Evolutionary conservation across 208 protist species (phyloP), one percentile per base, ranked within the genome.

Genomic region (Vickermania spadyakhi): DNA sequence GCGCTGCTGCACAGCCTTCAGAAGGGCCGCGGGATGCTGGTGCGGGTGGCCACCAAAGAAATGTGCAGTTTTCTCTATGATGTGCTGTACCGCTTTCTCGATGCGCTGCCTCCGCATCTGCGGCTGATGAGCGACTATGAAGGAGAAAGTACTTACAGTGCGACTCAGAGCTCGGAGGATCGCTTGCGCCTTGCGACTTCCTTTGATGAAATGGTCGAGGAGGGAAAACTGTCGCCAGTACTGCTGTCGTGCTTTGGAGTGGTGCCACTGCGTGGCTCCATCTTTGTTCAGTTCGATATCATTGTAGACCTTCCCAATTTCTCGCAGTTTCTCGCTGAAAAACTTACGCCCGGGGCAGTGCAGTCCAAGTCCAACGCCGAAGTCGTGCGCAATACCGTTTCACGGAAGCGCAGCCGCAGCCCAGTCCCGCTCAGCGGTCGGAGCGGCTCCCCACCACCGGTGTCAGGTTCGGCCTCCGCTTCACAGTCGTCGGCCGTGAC

Each of bases 11-110:
- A 81, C 65, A 62, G 61, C 2, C 55, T 86, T 41, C 53, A 56
- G 51, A 41, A 60, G 2, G 58, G 73, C 28, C 66, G 75, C 25
- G 79, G 79, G 3, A 31, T 88, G 28, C 75, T 88, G 56, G 75
- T 91, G 18, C 79, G 85, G 58, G 72, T 86, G 49, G 75, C 80
- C 28, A 91, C 84, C 3, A 75, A 79, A 52, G 77, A 87, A 56
- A 68, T 64, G 31, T 73, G 64, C 29, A 58, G 66, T 23, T 91
- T 84, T 31, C 59, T 87, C 29, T 80, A 75, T 64, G 66, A 85
- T 57, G 62, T 70, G 3, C 70, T 91, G 30, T 79, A 79, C 66
- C 56, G 70, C 1, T 62, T 82, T 7, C 28, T 83, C 11, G 65
- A 66, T 41, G 74, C 83, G 52, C 58, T 89, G 58, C 76, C 75